Evolutionary conservation across 31 red algal species (phyloP).

Genomic region (Asparagopsis taxiformis): DNA sequence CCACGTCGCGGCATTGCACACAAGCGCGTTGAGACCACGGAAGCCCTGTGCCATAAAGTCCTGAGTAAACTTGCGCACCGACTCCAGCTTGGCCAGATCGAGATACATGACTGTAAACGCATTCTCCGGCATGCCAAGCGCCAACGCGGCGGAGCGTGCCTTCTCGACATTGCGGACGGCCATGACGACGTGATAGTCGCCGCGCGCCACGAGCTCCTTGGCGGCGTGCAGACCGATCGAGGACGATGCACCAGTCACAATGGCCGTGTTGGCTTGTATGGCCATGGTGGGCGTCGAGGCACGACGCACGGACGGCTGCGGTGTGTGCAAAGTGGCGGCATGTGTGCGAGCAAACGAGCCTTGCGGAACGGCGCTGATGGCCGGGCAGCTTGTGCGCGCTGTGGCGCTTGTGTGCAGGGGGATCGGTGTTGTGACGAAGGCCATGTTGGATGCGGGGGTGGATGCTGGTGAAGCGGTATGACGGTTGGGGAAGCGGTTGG

Average conservation of each 20-base stretch:
- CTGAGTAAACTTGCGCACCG: conserved; percentile 64
- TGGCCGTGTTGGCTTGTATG: conserved; percentile 39
- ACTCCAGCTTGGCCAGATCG: conserved; percentile 68
- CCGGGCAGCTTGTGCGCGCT: no score
- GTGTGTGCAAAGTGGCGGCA: background rate
- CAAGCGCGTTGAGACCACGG: conserved; percentile 47
- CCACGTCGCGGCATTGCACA: conserved; percentile 95
- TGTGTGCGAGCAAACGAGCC: background rate
- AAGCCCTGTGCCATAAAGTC: conserved; percentile 29
- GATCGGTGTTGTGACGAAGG: no score
- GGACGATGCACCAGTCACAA: conserved; percentile 90
- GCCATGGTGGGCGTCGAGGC: conserved; percentile 21
- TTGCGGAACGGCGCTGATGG: no score
- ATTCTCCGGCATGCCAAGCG: conserved; percentile 29
- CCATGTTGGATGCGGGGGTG: no score
- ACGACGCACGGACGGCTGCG: background rate
- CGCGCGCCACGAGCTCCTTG: conserved; percentile 51
- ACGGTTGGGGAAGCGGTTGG: no score
- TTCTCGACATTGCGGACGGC: conserved; percentile 73
- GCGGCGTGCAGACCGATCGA: conserved; percentile 77
- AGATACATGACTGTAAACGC: conserved; percentile 61
- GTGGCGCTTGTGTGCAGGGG: no score
- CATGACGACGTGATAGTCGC: conserved; percentile 81
- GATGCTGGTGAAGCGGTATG: no score
- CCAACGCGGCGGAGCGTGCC: conserved; percentile 21